Evolutionary conservation across 2,329 filamentous ascomycete species (phyloP).

Genomic region (Teratosphaeria gauchensis): DNA sequence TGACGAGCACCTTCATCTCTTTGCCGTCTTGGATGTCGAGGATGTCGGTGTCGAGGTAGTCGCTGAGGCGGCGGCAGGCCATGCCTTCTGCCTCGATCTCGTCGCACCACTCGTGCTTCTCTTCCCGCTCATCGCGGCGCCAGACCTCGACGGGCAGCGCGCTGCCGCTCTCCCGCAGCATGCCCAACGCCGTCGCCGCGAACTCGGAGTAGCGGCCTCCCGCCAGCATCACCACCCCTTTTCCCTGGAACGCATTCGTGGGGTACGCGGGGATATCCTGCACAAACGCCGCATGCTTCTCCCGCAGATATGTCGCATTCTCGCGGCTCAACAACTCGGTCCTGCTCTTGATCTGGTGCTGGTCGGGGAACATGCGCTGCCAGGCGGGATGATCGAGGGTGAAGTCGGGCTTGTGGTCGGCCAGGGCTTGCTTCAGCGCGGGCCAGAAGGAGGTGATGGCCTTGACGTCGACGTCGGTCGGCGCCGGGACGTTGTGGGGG

Average conservation of each 20-base stretch:
- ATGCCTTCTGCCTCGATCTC: slow-evolving; percentile 35
- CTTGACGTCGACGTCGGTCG: not conserved
- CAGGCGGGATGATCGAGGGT: not conserved
- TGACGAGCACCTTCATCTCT: slow-evolving; percentile 32
- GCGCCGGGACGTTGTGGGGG: not conserved
- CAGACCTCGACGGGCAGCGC: slow-evolving; percentile 38
- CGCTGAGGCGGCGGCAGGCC: slow-evolving; percentile 34
- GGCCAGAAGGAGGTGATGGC: not conserved
- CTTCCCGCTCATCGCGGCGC: slow-evolving; percentile 31
- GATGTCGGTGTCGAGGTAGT: slow-evolving; percentile 26
- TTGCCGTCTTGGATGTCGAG: slow-evolving; percentile 4
- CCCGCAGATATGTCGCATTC: not conserved
- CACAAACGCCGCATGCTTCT: slow-evolving; percentile 3
- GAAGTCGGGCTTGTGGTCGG: not conserved
- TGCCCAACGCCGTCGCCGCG: slow-evolving; percentile 35
- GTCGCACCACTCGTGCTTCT: slow-evolving; percentile 34
- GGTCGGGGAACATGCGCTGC: not conserved
- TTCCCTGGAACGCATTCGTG: slow-evolving; percentile 9
- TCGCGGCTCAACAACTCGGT: not conserved
- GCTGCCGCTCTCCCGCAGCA: slow-evolving; percentile 36
- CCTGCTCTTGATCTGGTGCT: not conserved
- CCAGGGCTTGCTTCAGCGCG: not conserved
- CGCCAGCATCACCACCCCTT: slow-evolving; percentile 30
- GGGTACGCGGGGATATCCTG: slow-evolving; percentile 2
- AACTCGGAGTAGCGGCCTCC: slow-evolving; percentile 35